These are phyloP conservation scores for Dactylellina drechsleri DNA, from an alignment of 2,329 filamentous ascomycete species.

Conservation along the genomic window DNA sequence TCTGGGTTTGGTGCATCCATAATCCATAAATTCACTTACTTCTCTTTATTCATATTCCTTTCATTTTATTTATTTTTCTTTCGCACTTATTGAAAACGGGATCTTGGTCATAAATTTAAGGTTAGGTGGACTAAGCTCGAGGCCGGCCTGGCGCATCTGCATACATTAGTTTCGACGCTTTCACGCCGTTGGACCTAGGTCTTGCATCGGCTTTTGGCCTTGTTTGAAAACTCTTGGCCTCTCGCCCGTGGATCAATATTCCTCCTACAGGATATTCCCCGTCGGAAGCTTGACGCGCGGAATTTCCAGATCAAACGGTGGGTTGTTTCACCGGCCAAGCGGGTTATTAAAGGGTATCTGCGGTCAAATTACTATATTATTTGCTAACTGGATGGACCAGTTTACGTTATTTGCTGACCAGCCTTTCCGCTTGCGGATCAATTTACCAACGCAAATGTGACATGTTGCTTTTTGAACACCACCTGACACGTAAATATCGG, in stretches of 20 bases:
- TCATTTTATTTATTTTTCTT: too few relatives aligned
- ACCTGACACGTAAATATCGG: conserved; percentile 20
- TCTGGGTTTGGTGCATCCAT: too few relatives aligned
- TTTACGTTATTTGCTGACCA: conserved; percentile 40
- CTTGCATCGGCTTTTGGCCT: conserved; percentile 3
- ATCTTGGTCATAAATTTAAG: background rate
- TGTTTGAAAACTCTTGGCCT: conserved; percentile 1
- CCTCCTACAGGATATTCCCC: background rate
- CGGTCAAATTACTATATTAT: conserved; percentile 50
- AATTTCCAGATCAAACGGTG: background rate
- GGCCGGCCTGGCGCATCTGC: too few relatives aligned
- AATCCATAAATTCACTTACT: too few relatives aligned
- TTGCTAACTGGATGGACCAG: conserved; percentile 47
- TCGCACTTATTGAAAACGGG: background rate
- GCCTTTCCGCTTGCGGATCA: conserved; percentile 26
- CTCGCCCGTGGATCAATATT: background rate
- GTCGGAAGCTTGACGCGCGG: conserved; percentile 27
- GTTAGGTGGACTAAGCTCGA: too few relatives aligned
- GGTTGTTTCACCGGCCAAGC: background rate
- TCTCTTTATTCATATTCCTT: too few relatives aligned
- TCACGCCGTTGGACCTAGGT: background rate
- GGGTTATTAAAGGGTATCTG: conserved; percentile 50
- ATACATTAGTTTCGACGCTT: too few relatives aligned
- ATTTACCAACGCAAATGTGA: conserved; percentile 16
- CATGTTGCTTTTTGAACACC: conserved; percentile 15